phyloP scores from a whole-genome alignment of 345 rosid genomes.

The Arabidopsis arenosa region DNA sequence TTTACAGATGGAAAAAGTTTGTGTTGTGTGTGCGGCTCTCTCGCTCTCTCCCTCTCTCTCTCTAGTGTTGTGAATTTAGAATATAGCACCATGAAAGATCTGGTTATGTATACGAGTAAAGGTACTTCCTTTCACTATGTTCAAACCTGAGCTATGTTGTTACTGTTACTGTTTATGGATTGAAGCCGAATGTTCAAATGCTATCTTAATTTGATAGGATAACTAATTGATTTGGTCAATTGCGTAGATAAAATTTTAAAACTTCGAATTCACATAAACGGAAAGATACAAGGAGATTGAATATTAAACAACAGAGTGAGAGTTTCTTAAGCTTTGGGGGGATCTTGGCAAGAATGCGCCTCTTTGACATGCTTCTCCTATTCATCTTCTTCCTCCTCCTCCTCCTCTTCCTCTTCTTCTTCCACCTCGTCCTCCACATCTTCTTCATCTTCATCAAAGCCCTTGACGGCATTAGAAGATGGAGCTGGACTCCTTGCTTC shows the following conservation, averaged over 20 bases:
- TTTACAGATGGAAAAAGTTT: conserved; percentile 1
- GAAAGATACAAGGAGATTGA: conserved; percentile 16
- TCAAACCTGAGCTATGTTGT: conserved; percentile 40
- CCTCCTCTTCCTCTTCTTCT: conserved; percentile 65
- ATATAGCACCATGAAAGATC: conserved; percentile 33
- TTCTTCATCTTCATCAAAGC: conserved; percentile 72
- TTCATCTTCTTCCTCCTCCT: conserved; percentile 58
- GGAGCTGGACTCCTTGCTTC: conserved; percentile 85
- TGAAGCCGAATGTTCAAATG: conserved; percentile 18
- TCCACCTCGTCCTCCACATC: conserved; percentile 67
- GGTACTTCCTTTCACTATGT: conserved; percentile 38
- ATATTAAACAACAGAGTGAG: conserved; percentile 17
- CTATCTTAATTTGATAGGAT: not conserved
- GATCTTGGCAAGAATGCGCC: conserved; percentile 86
- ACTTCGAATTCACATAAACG: conserved; percentile 19
- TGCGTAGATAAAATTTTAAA: conserved; percentile 20
- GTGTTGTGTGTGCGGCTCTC: conserved; percentile 30
- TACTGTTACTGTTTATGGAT: conserved; percentile 21
- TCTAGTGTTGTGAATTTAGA: conserved; percentile 42
- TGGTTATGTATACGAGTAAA: conserved; percentile 41
- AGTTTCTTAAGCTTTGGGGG: conserved; percentile 51
- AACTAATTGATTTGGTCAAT: conserved; percentile 10
- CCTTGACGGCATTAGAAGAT: conserved; percentile 56
- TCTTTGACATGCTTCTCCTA: conserved; percentile 90
- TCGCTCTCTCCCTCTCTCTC: conserved; percentile 20